Conservation (phyloP, 768 basidiomycete genomes). For the Kwoniella sp. region DNA sequence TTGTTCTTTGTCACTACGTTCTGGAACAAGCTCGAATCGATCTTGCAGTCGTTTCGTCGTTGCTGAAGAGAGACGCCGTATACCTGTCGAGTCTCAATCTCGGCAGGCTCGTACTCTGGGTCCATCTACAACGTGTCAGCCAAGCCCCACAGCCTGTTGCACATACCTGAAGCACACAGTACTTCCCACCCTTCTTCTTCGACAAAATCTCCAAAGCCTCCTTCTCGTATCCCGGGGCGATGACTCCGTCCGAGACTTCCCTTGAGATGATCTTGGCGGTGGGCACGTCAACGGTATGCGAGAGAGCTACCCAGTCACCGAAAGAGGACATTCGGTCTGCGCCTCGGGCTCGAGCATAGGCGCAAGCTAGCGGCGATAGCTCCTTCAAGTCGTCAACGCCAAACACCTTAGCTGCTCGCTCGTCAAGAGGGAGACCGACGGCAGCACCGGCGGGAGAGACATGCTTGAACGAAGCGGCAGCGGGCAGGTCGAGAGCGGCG, state of each 20-base stretch:
- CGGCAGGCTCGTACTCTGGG: slow-evolving; percentile 73
- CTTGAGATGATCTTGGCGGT: slow-evolving; percentile 97
- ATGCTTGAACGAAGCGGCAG: slow-evolving; percentile 99
- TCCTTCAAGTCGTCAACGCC: slow-evolving; percentile 91
- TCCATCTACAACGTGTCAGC: slow-evolving; percentile 68
- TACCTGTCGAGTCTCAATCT: slow-evolving; percentile 89
- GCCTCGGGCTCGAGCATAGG: slow-evolving; percentile 94
- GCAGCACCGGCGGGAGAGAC: slow-evolving; percentile 98
- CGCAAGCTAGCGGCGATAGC: slow-evolving; percentile 82
- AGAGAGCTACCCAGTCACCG: slow-evolving; percentile 97
- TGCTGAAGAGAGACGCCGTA: slow-evolving; percentile 91
- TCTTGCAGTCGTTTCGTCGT: slow-evolving; percentile 83
- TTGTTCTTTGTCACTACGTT: slow-evolving; percentile 89
- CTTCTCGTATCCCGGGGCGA: slow-evolving; percentile 85
- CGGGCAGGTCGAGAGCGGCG: slow-evolving; percentile 81
- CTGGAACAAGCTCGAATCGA: slow-evolving; percentile 74
- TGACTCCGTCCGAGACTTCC: slow-evolving; percentile 97
- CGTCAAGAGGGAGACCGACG: slow-evolving; percentile 75
- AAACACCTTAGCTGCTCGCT: slow-evolving; percentile 87
- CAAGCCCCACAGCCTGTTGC: background rate
- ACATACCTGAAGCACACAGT: slow-evolving; percentile 88
- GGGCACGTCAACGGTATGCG: slow-evolving; percentile 85
- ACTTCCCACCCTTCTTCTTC: slow-evolving; percentile 98
- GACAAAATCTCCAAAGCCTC: slow-evolving; percentile 86
- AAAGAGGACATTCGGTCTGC: slow-evolving; percentile 99